phyloP scores from a whole-genome alignment of 2,329 filamentous ascomycete genomes.

The Endothia cerciana region DNA sequence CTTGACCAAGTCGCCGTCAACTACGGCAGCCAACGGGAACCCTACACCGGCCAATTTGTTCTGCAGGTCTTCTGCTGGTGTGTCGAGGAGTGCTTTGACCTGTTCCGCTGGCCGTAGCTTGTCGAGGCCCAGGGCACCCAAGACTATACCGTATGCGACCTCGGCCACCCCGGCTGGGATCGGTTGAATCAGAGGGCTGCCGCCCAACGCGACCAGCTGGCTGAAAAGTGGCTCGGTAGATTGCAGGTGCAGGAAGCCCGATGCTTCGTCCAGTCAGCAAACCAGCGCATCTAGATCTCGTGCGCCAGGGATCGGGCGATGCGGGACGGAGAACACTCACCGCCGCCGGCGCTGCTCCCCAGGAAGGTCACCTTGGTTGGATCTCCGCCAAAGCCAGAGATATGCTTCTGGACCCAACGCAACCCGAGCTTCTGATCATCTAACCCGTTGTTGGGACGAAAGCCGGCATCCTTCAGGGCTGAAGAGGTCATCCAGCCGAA shows the following conservation, averaged over 20 bases:
- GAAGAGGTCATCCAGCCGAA: slow-evolving; percentile 53
- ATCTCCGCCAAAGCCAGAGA: slow-evolving; percentile 42
- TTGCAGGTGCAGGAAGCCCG: slow-evolving; percentile 25
- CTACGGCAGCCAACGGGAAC: slow-evolving; percentile 22
- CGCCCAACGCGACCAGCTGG: slow-evolving; percentile 21
- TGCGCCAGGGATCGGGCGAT: no score
- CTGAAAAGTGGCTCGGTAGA: slow-evolving; percentile 25
- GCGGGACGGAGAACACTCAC: slow-evolving; percentile 35
- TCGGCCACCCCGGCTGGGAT: slow-evolving; percentile 16
- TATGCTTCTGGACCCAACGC: slow-evolving; percentile 40
- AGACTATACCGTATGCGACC: slow-evolving; percentile 38
- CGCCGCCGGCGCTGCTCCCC: slow-evolving; percentile 54
- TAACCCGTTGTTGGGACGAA: slow-evolving; percentile 49
- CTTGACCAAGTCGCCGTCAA: slow-evolving; percentile 29
- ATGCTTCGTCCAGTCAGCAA: slow-evolving; percentile 12
- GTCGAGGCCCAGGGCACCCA: slow-evolving; percentile 56
- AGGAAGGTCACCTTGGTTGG: slow-evolving; percentile 39
- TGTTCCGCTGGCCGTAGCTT: slow-evolving; percentile 55
- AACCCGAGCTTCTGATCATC: slow-evolving; percentile 42
- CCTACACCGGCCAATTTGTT: slow-evolving; percentile 18
- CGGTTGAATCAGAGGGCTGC: slow-evolving; percentile 24
- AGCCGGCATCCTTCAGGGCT: slow-evolving; percentile 49
- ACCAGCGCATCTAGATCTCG: background rate
- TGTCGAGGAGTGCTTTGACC: slow-evolving; percentile 27
- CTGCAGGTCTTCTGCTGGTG: slow-evolving; percentile 22